Conservation (phyloP, 2,329 filamentous ascomycete species). For the Alternaria gansuensis region DNA sequence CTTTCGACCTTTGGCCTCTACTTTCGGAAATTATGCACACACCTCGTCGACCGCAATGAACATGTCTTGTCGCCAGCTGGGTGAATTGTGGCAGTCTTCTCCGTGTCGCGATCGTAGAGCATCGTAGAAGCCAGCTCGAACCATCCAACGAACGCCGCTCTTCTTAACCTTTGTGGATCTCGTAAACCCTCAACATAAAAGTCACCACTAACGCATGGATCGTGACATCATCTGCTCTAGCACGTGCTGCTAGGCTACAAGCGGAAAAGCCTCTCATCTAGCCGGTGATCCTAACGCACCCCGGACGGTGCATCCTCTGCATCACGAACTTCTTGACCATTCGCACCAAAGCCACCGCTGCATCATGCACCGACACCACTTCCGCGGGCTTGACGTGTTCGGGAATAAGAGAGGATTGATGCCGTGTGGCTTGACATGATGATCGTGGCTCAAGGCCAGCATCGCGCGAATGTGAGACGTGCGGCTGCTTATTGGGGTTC, state of each 20-base stretch:
- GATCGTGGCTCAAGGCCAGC: not conserved
- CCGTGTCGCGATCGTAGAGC: not conserved
- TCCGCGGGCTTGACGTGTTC: not conserved
- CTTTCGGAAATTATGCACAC: not conserved
- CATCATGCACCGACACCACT: not conserved
- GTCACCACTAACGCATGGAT: not conserved
- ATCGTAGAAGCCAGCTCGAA: not conserved
- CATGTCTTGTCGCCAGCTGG: not conserved
- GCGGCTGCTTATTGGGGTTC: not conserved
- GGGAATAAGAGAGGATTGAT: slow-evolving; percentile 3
- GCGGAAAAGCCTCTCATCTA: not conserved
- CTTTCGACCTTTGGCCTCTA: not conserved
- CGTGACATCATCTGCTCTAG: slow-evolving; percentile 2
- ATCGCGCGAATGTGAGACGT: slow-evolving; percentile 2
- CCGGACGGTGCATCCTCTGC: slow-evolving; percentile 1
- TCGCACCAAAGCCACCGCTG: not conserved
- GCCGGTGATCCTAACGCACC: not conserved
- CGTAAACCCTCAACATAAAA: not conserved
- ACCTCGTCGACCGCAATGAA: not conserved
- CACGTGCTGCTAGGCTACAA: not conserved
- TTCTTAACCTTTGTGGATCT: not conserved
- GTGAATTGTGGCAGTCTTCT: not conserved
- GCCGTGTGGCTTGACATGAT: not conserved
- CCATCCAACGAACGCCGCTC: not conserved
- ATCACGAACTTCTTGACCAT: slow-evolving; percentile 1